Base-by-base conservation (phyloP, 495 filamentous ascomycete species). In the Hypoxylon rickii region DNA sequence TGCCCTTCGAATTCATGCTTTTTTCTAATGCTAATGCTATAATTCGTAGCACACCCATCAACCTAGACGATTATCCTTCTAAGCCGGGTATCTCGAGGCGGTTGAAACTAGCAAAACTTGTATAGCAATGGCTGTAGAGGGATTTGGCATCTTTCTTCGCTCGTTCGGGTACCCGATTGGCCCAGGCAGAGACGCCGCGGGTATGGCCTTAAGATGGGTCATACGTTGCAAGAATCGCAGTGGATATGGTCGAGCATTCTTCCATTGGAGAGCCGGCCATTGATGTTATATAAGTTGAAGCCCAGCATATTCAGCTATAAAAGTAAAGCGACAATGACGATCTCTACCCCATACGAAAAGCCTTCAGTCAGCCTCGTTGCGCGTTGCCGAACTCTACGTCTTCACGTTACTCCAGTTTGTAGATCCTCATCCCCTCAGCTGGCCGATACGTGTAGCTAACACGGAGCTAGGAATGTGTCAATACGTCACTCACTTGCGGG, bases 401-500 rank as follows among this genome's bases (percentile, higher is more conserved):
- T 12, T 38, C 7, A 51, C 42, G 41, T 47, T 43, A 64, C 44
- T 41, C 34, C 22, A 58, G 59, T 63, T 54, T 50, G 59, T 58
- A 54, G 12, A 4, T 40, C 39, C 31, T 19, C 31, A 3, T 38
- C 26, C 26, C 7, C 46, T 11, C 1, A 13, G 3, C 11, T 10
- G 12, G 34, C 16, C 18, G 29, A n/a, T 13, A 38, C 10, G 24
- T 29, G n/a, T 38, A 17, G 36, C 44, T 62, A 24, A 61, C 41
- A 45, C 43, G 4, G 0, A 37, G 18, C 29, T 54, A 65, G 58
- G 36, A 38, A 77, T 77, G 75, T 77, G 75, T 52, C 68, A 57
- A 53, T 77, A 74, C 64, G 68, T 69, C 13, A 70, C 58, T 19
- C 75, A 77, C 60, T 39, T 76, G 26, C 69, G 70, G 29, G 46